A percentile compares a stretch with the other conserved stretches of the same genome.
Conservation (phyloP, 2,329 filamentous ascomycete species). For the Neofusicoccum umdonicola region DNA sequence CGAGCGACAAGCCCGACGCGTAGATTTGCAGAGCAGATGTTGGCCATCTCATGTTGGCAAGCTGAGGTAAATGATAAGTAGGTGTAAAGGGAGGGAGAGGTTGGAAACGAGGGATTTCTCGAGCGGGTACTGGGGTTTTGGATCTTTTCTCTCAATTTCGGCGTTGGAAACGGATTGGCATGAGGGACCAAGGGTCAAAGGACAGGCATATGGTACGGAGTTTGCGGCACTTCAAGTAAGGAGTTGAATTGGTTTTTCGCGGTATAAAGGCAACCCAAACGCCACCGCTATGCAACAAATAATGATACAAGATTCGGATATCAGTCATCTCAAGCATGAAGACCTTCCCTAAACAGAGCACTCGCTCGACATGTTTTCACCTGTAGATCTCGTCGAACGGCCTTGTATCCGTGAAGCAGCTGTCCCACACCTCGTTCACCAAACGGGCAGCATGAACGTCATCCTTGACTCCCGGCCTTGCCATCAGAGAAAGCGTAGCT, state of each 20-base stretch:
- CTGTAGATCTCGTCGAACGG: constrained; percentile 97
- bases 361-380: constrained; percentile 34
- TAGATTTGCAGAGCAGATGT: background rate
- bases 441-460: constrained; percentile 82
- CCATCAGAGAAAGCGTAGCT: constrained; percentile 76
- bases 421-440: constrained; percentile 98
- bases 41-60: too few relatives aligned
- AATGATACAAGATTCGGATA: constrained; percentile 16
- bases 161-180: background rate
- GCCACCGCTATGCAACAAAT: constrained; percentile 18
- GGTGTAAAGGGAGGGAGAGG: too few relatives aligned
- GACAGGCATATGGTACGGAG: constrained; percentile 5
- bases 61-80: too few relatives aligned
- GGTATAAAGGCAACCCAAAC: constrained; percentile 12
- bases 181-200: background rate
- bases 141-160: background rate
- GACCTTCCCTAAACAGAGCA: background rate
- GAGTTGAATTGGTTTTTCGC: constrained; percentile 17
- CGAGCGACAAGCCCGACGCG: constrained; percentile 16
- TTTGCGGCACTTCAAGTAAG: background rate
- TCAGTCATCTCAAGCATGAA: background rate
- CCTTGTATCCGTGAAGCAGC: constrained; percentile 88
- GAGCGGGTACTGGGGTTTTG: background rate
- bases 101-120: background rate
- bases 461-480: constrained; percentile 76